These are phyloP conservation scores for Calonectria hongkongensis DNA, from an alignment of 2,329 filamentous ascomycete genomes.

Conservation along the genomic window DNA sequence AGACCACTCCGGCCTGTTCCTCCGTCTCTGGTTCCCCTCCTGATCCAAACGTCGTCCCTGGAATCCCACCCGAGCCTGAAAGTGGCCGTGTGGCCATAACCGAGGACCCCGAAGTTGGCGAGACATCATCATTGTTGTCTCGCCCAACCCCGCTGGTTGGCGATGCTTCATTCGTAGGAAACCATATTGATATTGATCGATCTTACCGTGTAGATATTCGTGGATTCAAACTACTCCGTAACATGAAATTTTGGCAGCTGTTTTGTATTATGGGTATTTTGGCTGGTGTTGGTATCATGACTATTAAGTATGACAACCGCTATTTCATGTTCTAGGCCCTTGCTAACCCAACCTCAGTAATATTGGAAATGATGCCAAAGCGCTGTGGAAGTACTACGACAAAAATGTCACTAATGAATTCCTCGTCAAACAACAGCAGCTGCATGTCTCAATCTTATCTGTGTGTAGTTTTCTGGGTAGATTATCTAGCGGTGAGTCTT, in stretches of 20 bases:
- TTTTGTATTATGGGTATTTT: constrained; percentile 93
- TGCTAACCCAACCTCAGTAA: constrained; percentile 75
- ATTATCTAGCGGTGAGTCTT: constrained; percentile 79
- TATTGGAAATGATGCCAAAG: constrained; percentile 92
- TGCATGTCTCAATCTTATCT: constrained; percentile 97
- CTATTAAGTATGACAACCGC: constrained; percentile 86
- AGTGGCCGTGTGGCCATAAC: constrained; percentile 53
- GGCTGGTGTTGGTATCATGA: constrained; percentile 96
- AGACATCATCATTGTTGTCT: constrained; percentile 89
- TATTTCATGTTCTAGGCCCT: constrained; percentile 11
- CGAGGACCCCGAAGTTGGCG: constrained; percentile 73
- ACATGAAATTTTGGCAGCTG: constrained; percentile 91
- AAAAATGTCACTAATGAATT: constrained; percentile 82
- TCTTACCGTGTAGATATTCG: constrained; percentile 93
- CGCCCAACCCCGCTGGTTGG: constrained; percentile 71
- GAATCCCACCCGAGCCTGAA: constrained; percentile 53
- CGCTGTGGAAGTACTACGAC: constrained; percentile 92
- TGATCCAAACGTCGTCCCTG: constrained; percentile 50
- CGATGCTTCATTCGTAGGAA: constrained; percentile 70
- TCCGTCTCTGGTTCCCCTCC: constrained; percentile 33
- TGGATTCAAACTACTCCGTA: constrained; percentile 83
- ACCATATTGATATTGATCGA: constrained; percentile 81
- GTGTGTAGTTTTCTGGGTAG: constrained; percentile 90
- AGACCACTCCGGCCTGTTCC: constrained; percentile 36
- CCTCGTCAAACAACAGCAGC: constrained; percentile 87